Evolutionary conservation across 495 filamentous ascomycete genomes (phyloP), one percentile per base, ranked within the genome.

Genomic region (Ascobolus immersus): DNA sequence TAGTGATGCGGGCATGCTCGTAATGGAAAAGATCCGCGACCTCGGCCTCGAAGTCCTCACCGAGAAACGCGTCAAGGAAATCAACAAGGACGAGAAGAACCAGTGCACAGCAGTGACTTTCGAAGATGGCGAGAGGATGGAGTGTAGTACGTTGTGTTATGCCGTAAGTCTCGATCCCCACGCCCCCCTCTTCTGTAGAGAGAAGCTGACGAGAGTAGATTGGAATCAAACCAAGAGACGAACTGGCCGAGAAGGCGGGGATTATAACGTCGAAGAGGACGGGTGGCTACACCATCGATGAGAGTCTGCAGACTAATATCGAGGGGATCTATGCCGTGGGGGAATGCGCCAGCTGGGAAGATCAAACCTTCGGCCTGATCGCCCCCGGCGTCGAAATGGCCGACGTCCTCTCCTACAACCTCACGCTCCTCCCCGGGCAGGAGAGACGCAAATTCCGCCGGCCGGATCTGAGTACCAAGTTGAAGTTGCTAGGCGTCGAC

Each of bases 381-480:
- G 84, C 79, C 1, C 84, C 84, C 0, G 84, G 84, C 11, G 65
- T 94, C 27, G 84, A 92, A 52, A 94, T 94, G 84, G 84, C 84
- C 0, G 84, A 94, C 45, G 72, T 94, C 4, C 62, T 92, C 2
- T 65, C 84, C n/a, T 92, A 82, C 57, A 94, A 94, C 48, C 65
- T 94, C 32, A 86, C 81, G 7, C 73, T 91, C 50, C 67, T 76
- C 2, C 71, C 73, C 48, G 59, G 64, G 0, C 74, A 89, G 39
- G 45, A 65, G 4, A 66, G 66, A 3, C 62, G 71, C 35, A 54
- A 60, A 33, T 92, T 89, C 60, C 78, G 77, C 41, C 59, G 73
- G 15, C 84, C 84, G 0, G 82, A 94, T 45, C 58, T 93, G 12
- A 91, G 80, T 55, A 94, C 84, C 0, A 94, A 91, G 50, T 52